These are phyloP conservation scores for Gomphus sp. DNA, from an alignment of 1,284 basidiomycete species.

Conservation along the genomic window DNA sequence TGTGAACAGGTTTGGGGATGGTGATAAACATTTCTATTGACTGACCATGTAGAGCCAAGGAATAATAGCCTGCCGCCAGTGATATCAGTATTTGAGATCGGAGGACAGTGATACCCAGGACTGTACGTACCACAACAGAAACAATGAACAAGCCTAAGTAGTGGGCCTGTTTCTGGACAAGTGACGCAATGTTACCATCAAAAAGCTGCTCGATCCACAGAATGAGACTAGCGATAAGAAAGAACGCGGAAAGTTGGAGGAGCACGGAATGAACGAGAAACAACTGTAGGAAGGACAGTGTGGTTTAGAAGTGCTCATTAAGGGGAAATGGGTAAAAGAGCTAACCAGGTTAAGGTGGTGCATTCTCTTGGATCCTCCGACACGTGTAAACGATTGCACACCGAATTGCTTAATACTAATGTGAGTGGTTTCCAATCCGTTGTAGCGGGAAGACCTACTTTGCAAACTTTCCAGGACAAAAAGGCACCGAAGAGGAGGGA, in stretches of 20 bases:
- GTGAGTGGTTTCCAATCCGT: background rate
- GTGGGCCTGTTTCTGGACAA: slow-evolving; percentile 31
- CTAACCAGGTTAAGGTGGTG: slow-evolving; percentile 31
- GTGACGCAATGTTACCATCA: slow-evolving; percentile 30
- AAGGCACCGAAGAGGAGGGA: slow-evolving; percentile 15
- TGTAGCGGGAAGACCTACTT: slow-evolving; percentile 21
- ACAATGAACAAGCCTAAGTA: slow-evolving; percentile 38
- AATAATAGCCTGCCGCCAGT: slow-evolving; percentile 26
- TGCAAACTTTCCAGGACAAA: slow-evolving; percentile 38
- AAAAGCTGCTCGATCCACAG: slow-evolving; percentile 49
- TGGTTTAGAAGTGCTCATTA: no score
- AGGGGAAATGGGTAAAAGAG: background rate
- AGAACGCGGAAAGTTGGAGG: slow-evolving; percentile 46
- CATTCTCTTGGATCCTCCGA: slow-evolving; percentile 42
- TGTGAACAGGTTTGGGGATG: slow-evolving; percentile 10
- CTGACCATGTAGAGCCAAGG: slow-evolving; percentile 36
- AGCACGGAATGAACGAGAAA: slow-evolving; percentile 48
- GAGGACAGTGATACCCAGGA: slow-evolving; percentile 1
- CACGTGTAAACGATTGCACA: slow-evolving; percentile 39
- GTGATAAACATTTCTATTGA: background rate
- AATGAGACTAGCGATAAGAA: slow-evolving; percentile 37
- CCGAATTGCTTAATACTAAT: slow-evolving; percentile 30
- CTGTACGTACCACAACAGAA: slow-evolving; percentile 31
- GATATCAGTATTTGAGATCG: background rate
- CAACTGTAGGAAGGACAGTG: slow-evolving; percentile 23